These are phyloP conservation scores for Fusarium phyllophilum DNA, from an alignment of 2,329 filamentous ascomycete species.

Conservation along the genomic window DNA sequence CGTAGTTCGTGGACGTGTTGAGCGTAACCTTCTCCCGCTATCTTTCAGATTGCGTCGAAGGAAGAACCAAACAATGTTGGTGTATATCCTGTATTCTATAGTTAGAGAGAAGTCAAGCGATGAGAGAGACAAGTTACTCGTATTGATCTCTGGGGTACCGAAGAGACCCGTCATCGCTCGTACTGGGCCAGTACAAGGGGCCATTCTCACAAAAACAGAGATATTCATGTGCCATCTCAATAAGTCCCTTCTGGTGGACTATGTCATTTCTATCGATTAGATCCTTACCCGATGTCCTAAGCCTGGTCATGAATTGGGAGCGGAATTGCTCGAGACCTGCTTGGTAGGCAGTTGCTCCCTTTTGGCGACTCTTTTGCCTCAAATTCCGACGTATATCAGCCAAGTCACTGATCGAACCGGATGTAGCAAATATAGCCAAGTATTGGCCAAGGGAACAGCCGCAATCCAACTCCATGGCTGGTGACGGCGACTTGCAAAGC, in stretches of 20 bases:
- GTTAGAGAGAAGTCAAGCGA: accelerated
- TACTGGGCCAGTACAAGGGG: background rate
- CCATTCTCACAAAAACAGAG: constrained; percentile 1
- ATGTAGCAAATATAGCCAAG: background rate
- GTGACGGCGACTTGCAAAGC: background rate
- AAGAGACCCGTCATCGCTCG: background rate
- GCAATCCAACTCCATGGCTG: background rate
- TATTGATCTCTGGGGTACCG: background rate
- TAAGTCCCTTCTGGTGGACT: background rate
- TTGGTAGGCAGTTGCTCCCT: background rate
- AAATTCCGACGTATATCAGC: background rate
- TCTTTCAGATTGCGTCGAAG: background rate
- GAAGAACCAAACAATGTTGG: background rate
- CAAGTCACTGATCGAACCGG: background rate
- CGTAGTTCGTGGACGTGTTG: background rate
- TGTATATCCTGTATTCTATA: background rate
- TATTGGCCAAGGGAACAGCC: background rate
- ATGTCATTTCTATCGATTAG: background rate
- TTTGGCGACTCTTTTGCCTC: background rate
- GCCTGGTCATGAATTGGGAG: background rate
- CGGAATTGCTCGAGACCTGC: background rate
- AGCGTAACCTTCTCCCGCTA: background rate
- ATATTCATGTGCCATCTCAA: constrained; percentile 16
- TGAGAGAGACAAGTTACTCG: background rate
- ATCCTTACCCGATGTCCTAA: background rate